Evolutionary conservation across 2,329 filamentous ascomycete genomes (phyloP).

Genomic region (Clonostachys byssicola): DNA sequence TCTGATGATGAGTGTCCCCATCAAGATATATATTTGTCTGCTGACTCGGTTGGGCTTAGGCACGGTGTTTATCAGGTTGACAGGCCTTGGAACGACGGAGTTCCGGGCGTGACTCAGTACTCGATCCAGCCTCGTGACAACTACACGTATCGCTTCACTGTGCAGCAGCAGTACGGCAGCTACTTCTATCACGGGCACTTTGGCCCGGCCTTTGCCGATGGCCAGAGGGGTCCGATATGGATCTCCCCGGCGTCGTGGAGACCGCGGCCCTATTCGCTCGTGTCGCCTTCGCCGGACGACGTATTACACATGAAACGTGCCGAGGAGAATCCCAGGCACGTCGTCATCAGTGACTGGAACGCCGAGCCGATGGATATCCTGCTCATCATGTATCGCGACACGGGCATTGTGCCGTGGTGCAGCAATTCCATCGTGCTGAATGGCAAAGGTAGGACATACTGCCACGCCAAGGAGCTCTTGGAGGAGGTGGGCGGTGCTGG

Average conservation of each 20-base stretch:
- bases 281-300: conserved; percentile 50
- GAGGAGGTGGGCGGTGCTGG: no score
- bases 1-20: conserved; percentile 14
- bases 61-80: conserved; percentile 39
- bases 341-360: conserved; percentile 53
- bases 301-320: conserved; percentile 38
- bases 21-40: no score
- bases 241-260: conserved; percentile 30
- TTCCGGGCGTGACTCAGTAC: conserved; percentile 51
- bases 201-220: conserved; percentile 53
- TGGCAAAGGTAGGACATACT: conserved; percentile 40
- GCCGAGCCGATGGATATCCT: conserved; percentile 38
- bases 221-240: conserved; percentile 51
- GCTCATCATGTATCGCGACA: conserved; percentile 10
- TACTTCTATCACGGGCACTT: conserved; percentile 60
- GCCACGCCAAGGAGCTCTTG: no score
- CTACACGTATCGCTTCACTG: conserved; percentile 50
- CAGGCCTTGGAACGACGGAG: conserved; percentile 58
- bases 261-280: conserved; percentile 42
- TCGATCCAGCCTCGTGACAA: conserved; percentile 40
- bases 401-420: conserved; percentile 47
- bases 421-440: conserved; percentile 60
- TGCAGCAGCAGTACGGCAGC: conserved; percentile 45
- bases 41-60: conserved; percentile 7
- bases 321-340: conserved; percentile 35